Evolutionary conservation across 768 basidiomycete species (phyloP), one percentile per base, ranked within the genome.

Genomic region (Kwoniella newhampshirensis): DNA sequence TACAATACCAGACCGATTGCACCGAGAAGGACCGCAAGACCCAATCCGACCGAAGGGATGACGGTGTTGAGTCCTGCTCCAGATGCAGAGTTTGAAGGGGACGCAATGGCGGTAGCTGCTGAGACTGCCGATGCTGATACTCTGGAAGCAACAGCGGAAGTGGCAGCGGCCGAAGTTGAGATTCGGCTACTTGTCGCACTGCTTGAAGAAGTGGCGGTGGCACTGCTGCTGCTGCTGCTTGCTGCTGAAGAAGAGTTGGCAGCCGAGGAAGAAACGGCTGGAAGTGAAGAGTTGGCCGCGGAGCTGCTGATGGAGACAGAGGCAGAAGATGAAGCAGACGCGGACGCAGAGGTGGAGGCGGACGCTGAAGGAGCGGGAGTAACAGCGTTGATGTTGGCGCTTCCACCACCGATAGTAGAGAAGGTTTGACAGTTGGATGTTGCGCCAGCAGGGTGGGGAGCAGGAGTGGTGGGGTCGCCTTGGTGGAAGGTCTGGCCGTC

Each of bases 391-490:
- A 61, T 26, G 30, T 57, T 60, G 46, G 59, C 63, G 9, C 47
- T 40, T n/a, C 68, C 68, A 9, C 68, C 68, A 3, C 68, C 86
- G 54, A 89, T 81, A 5, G 83, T 82, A 43, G 78, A 77, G 17
- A 80, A 57, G 2, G 81, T 60, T 15, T 78, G 78, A 79, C 91
- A 92, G 20, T 80, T 75, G 17, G 84, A 86, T 2, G 85, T 84
- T 4, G 82, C 65, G 0, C 84, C 86, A 17, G 78, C 70, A 3
- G 80, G 76, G 63, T 81, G 80, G 3, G 79, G 66, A 1, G 73
- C 64, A 0, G 81, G 81, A 6, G 81, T 81, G 27, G 70, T 51
- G 2, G 75, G 70, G 41, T 78, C 73, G 37, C 74, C 78, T 64
- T 79, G 80, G 48, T 73, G 73, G 67, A 78, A 81, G 9, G 77